Conservation (phyloP, 148 eudicot genomes). For the Fagopyrum tataricum region DNA sequence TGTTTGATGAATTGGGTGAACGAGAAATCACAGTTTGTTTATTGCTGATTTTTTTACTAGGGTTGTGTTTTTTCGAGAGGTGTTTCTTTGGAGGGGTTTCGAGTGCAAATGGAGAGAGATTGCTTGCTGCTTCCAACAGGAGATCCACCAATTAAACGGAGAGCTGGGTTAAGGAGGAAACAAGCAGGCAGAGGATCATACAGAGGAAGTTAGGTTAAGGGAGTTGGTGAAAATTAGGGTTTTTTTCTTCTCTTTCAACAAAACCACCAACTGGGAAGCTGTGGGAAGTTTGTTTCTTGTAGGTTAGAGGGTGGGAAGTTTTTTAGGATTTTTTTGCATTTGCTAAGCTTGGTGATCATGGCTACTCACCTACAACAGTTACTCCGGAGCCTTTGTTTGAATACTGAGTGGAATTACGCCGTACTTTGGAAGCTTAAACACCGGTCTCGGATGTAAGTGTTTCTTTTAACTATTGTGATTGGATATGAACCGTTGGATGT, state of each 20-base stretch:
- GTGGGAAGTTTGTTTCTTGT: slow-evolving; percentile 25
- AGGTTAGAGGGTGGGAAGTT: slow-evolving; percentile 28
- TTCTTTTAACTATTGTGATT: not conserved
- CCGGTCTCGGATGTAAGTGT: slow-evolving; percentile 65
- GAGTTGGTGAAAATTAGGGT: slow-evolving; percentile 22
- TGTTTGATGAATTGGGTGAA: slow-evolving; percentile 19
- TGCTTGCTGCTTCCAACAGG: slow-evolving; percentile 54
- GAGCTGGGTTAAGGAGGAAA: slow-evolving; percentile 86
- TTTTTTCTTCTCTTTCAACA: slow-evolving; percentile 30
- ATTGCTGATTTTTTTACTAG: slow-evolving; percentile 25
- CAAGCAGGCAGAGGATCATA: slow-evolving; percentile 99
- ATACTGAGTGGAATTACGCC: slow-evolving; percentile 68
- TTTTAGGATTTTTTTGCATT: slow-evolving; percentile 25
- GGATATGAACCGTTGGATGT: not conserved
- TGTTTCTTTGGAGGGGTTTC: slow-evolving; percentile 23
- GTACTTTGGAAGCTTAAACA: slow-evolving; percentile 88
- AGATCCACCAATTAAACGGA: slow-evolving; percentile 82
- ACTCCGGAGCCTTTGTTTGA: slow-evolving; percentile 62
- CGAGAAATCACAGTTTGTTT: slow-evolving; percentile 22
- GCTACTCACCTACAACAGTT: slow-evolving; percentile 59
- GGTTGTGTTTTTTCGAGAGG: slow-evolving; percentile 26
- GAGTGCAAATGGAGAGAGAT: slow-evolving; percentile 53
- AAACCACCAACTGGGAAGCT: slow-evolving; percentile 15
- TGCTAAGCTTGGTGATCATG: slow-evolving; percentile 41
- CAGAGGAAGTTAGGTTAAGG: slow-evolving; percentile 79